Evolutionary conservation across 1,284 basidiomycete species (phyloP), one percentile per base, ranked within the genome.

Genomic region (Malassezia yamatoensis): DNA sequence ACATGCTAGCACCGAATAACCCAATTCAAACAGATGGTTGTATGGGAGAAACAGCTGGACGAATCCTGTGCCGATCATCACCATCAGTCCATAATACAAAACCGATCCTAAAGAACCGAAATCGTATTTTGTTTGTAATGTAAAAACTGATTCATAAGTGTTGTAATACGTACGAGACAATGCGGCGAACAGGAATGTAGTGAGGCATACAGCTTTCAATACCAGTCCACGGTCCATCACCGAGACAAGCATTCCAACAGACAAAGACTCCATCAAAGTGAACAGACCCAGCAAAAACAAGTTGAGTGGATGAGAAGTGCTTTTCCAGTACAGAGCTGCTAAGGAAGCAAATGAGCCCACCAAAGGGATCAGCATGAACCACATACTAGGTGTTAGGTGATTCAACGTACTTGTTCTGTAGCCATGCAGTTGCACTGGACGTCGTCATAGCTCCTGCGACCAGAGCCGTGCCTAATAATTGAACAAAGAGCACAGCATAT

Each of bases 171-270:
- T 41, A 50, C 48, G 15, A 2, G 69, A 67, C 58, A 91, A 77
- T 3, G 88, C 89, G 43, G 87, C 74, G 81, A 93, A 93, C 43
- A 90, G 83, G 34, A 88, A 88, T 13, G 85, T 78, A 0, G 89
- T 91, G 66, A 91, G 87, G 44, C 89, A 70, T 82, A 91, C 75
- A 1, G 89, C 89, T 71, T 90, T 85, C 24, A 91, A 76, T n/a
- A 93, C 85, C 49, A 90, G 79, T n/a, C 75, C 69, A 61, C 82
- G 83, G 67, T 88, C 82, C 69, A 83, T 85, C 76, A 85, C 88
- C 1, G 87, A 84, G 37, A 86, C 80, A 35, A 84, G 81, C 10
- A 87, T 76, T 35, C 88, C 88, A 51, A 93, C 78, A 1, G 85
- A 59, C 46, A 71, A 35, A 1, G 63, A 60, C 38, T 72, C 71